Evolutionary conservation across 2,329 filamentous ascomycete species (phyloP), one percentile per base, ranked within the genome.

Genomic region (Pseudomassariella vexata): DNA sequence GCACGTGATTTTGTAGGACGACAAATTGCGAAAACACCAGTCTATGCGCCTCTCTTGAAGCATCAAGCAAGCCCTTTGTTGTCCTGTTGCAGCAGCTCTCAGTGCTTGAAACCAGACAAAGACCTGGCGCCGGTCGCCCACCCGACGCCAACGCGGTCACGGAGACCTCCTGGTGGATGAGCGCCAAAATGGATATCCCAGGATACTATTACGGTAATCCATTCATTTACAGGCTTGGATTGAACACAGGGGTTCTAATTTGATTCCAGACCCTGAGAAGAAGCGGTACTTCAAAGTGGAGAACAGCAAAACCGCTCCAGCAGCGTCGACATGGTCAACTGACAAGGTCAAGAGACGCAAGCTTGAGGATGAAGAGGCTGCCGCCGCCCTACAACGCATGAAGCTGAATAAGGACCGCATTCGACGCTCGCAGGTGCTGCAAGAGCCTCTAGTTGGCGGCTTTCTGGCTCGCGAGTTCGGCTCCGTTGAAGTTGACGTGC

Each of bases 271-370:
- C 38, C 31, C 55, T 10, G 66, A 67, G 25, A 82, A 76, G 52
- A 69, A 68, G 22, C 80, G 75, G 41, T 85, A 84, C 48, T 85
- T 84, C 56, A 79, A 76, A 45, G 71, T 85, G 30, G 73, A 82
- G 49, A 69, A 66, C 27, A 64, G 72, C 23, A 65, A 70, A 34
- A 65, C 65, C 11, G 73, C 74, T 1, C 66, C 75, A 41, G 59
- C 2, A 56, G 53, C 6, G 62, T 39, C 70, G 0, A 56, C 65
- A 11, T 82, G 78, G 60, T 76, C 77, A 7, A 57, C 64, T n/a
- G 62, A 73, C 27, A 66, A 67, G 6, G 71, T 82, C 35, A 79
- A 75, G 55, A 65, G 64, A 41, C 73, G 73, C 32, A 67, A 67
- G 38, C 40, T 61, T 3, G 60, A 70, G 19, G 60, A 70, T 21